Conservation (phyloP, 1,284 basidiomycete species). For the Naganishia albida region DNA sequence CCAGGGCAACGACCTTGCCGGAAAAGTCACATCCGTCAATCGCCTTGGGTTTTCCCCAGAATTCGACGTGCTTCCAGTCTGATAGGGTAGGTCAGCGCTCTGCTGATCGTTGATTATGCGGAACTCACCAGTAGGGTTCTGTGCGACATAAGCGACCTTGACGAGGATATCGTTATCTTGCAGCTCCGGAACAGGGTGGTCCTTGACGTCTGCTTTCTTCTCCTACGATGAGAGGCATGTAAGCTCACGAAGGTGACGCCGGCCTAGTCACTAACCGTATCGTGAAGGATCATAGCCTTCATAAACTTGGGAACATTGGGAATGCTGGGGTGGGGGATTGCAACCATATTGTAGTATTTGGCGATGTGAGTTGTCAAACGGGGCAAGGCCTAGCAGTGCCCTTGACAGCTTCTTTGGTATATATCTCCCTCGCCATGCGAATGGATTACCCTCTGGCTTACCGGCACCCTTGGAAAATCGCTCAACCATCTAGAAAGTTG, state of each 20-base stretch:
- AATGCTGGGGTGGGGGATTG: constrained; percentile 9
- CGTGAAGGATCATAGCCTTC: constrained; percentile 41
- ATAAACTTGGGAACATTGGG: constrained; percentile 40
- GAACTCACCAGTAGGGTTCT: constrained; percentile 46
- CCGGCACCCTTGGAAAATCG: neutral
- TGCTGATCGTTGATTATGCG: neutral
- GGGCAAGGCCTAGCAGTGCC: too few species aligned
- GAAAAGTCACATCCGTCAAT: constrained; percentile 57
- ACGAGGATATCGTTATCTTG: constrained; percentile 49
- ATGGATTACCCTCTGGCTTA: neutral
- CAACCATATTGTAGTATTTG: constrained; percentile 8
- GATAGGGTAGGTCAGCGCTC: neutral
- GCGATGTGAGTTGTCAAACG: neutral
- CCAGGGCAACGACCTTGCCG: constrained; percentile 52
- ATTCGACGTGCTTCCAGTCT: constrained; percentile 50
- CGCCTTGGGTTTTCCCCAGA: constrained; percentile 39
- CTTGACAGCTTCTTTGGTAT: neutral
- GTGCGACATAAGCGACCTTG: constrained; percentile 49
- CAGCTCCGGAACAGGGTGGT: constrained; percentile 43
- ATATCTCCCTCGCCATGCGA: neutral
- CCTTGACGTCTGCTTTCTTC: constrained; percentile 37
- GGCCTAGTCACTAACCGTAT: constrained; percentile 28
- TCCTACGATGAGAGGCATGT: constrained; percentile 18
- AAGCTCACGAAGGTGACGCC: neutral
- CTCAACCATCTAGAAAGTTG: constrained; percentile 1